Evolutionary conservation across 129 eudicot species (phyloP), one percentile per base, ranked within the genome.

Genomic region (Scalesia atractyloides): DNA sequence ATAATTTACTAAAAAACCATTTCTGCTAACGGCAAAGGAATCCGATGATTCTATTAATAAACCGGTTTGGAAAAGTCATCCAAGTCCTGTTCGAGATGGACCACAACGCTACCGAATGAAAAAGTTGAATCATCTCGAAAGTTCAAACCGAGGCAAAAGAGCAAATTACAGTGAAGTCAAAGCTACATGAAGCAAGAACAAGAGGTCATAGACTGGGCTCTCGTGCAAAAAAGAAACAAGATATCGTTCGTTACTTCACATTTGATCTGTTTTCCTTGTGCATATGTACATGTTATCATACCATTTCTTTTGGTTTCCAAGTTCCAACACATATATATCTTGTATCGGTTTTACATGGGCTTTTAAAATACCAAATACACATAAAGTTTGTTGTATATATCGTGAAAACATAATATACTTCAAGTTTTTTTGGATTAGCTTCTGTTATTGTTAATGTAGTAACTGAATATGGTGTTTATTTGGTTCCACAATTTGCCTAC

Each of bases 31-130:
- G 1, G 93, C 80, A 70, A 80, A 73, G 26, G 85, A 88, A 8
- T 43, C 72, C 14, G 80, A 68, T 49, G 81, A 72, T 17, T 50
- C 89, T 5, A 76, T 54, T 68, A 77, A 70, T 59, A 86, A 74
- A 60, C 68, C 88, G 20, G 66, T 67, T 44, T 80, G 91, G 89
- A 87, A 84, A 82, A 82, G 83, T 62, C 85, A 74, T 46, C 91
- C 95, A 9, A 92, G 96, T 64, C 98, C 98, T 3, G 80, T 89
- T 41, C 79, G 92, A 24, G 85, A 66, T 92, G 98, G 98, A 80
- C 88, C 26, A 86, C 85, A 0, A 85, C 49, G 68, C 89, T 89
- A 41, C 91, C 92, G 16, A 69, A 81, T 7, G 87, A 72, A 47
- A 91, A 82, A 47, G 79, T 64, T 24, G 79, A 83, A 70, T 80